phyloP scores from a whole-genome alignment of 2,329 filamentous ascomycete species.

The Cladophialophora exuberans region DNA sequence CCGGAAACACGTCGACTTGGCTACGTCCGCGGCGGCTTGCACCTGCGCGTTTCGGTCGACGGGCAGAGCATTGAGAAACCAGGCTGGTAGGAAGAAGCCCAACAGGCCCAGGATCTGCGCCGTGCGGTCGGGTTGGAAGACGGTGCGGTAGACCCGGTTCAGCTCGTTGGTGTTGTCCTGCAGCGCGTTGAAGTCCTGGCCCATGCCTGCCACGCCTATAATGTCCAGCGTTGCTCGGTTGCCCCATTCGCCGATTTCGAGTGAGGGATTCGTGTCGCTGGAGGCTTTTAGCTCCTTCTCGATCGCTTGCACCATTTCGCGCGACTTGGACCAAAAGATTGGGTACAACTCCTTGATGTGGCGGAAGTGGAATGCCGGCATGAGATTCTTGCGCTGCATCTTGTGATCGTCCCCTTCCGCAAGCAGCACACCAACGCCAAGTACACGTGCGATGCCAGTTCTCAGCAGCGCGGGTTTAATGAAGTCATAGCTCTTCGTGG shows the following conservation, averaged over 20 bases:
- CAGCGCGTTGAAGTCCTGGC: conserved; percentile 70
- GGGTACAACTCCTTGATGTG: conserved; percentile 85
- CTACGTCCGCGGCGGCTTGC: conserved; percentile 56
- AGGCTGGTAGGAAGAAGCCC: conserved; percentile 63
- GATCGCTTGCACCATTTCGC: conserved; percentile 68
- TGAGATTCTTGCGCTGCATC: conserved; percentile 72
- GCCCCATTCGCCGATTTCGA: conserved; percentile 66
- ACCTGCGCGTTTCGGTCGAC: conserved; percentile 71
- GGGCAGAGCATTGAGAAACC: conserved; percentile 67
- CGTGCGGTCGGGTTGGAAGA: conserved; percentile 59
- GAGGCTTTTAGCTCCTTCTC: conserved; percentile 39
- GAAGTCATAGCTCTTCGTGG: conserved; percentile 71
- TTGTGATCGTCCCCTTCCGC: conserved; percentile 93
- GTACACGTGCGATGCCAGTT: conserved; percentile 39
- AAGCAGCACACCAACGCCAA: conserved; percentile 60
- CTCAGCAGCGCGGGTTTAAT: conserved; percentile 61
- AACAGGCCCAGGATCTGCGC: conserved; percentile 62
- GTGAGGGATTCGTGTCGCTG: conserved; percentile 43
- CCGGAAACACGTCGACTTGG: conserved; percentile 68
- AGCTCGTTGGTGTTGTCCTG: conserved; percentile 63
- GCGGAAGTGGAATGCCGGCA: conserved; percentile 82
- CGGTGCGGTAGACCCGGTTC: conserved; percentile 57
- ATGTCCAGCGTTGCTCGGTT: conserved; percentile 74
- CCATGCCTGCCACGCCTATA: conserved; percentile 72
- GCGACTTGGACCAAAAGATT: conserved; percentile 77